These are phyloP conservation scores for Pythium periplocum DNA, from an alignment of 352 stramenopile species.

Conservation along the genomic window DNA sequence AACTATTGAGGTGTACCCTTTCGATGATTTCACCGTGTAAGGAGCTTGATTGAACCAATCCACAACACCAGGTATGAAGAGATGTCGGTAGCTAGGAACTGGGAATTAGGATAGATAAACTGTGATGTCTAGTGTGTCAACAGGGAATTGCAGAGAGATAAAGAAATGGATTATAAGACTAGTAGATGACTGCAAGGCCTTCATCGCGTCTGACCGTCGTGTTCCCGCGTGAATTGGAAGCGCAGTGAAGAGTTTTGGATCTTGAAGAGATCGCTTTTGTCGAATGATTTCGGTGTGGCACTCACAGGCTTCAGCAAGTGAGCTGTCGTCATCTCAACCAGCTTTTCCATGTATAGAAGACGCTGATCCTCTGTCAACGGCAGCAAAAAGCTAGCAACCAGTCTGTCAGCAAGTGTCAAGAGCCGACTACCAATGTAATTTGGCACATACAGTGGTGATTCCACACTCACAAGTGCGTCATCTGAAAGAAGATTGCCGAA, in stretches of 20 bases:
- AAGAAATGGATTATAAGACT: too few species aligned
- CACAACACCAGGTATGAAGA: too few species aligned
- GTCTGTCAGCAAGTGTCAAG: slow-evolving; percentile 1
- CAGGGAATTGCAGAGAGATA: too few species aligned
- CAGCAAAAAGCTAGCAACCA: slow-evolving; percentile 51
- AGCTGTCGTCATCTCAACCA: slow-evolving; percentile 45
- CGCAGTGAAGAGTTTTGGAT: slow-evolving; percentile 56
- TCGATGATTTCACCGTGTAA: too few species aligned
- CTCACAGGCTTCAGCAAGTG: slow-evolving; percentile 34
- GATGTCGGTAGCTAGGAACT: too few species aligned
- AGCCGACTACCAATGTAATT: background rate
- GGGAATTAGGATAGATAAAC: too few species aligned
- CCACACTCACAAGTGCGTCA: slow-evolving; percentile 46
- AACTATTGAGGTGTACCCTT: too few species aligned
- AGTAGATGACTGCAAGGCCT: too few species aligned
- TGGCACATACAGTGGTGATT: slow-evolving; percentile 61
- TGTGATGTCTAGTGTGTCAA: too few species aligned
- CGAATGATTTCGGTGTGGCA: slow-evolving; percentile 21
- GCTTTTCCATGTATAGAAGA: slow-evolving; percentile 55
- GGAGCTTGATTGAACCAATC: too few species aligned
- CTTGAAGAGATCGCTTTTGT: slow-evolving; percentile 38
- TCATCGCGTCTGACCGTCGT: too few species aligned
- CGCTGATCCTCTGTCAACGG: slow-evolving; percentile 66
- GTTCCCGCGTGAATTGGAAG: slow-evolving; percentile 31
- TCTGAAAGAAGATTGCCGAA: slow-evolving; percentile 41